phyloP scores from a whole-genome alignment of 1,139 yeast species.

The Geotrichum cucujoidarum region DNA sequence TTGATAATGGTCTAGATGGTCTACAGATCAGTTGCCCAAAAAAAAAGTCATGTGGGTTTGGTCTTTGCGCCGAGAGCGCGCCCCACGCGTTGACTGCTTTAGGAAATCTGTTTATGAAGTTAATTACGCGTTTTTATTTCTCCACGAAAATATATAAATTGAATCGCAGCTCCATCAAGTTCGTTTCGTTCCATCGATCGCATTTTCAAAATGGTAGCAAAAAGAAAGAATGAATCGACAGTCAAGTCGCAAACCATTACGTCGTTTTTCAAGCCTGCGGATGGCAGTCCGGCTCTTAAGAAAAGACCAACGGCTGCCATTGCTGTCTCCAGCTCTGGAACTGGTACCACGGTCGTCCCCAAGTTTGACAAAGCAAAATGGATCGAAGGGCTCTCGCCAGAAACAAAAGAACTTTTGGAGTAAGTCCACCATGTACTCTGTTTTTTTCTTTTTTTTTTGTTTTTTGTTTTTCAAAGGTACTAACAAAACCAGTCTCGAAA shows the following conservation, averaged over 20 bases:
- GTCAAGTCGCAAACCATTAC: conserved; percentile 14
- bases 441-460: neutral
- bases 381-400: conserved; percentile 49
- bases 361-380: conserved; percentile 51
- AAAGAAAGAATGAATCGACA: conserved; percentile 13
- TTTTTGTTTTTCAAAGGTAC: neutral
- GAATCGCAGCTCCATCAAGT: too few species aligned
- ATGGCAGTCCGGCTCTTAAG: conserved; percentile 8
- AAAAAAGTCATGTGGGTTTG: too few species aligned
- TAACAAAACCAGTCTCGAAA: conserved; percentile 47
- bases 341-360: neutral
- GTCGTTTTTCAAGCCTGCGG: conserved; percentile 15
- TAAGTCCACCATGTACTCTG: too few species aligned
- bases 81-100: neutral
- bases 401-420: conserved; percentile 50
- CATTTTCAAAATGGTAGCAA: conserved; percentile 14
- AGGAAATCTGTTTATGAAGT: too few species aligned
- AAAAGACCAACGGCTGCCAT: conserved; percentile 4
- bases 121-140: too few species aligned
- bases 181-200: too few species aligned
- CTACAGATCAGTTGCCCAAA: too few species aligned
- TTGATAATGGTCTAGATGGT: too few species aligned
- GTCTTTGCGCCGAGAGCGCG: too few species aligned
- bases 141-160: too few species aligned
- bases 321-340: neutral